Conservation (phyloP, 768 basidiomycete genomes). For the Leccinum broughii region DNA sequence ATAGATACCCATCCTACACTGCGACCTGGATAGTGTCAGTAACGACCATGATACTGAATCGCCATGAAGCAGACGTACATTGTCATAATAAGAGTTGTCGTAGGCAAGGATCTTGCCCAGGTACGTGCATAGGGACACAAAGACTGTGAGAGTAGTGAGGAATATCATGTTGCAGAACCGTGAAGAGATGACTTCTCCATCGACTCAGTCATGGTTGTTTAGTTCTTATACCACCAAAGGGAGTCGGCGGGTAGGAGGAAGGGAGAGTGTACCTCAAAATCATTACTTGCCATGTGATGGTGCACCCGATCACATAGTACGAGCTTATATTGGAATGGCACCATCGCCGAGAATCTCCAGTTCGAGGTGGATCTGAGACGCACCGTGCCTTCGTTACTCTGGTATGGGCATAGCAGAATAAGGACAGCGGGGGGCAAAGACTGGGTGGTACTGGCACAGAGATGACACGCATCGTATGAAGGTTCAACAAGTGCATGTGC, state of each 20-base stretch:
- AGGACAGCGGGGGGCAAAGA: background rate
- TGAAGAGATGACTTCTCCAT: slow-evolving; percentile 2
- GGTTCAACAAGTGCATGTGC: slow-evolving; percentile 13
- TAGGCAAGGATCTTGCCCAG: slow-evolving; percentile 40
- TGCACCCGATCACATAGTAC: slow-evolving; percentile 5
- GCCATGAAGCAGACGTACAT: slow-evolving; percentile 41
- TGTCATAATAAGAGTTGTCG: slow-evolving; percentile 61
- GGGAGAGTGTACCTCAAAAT: slow-evolving; percentile 1
- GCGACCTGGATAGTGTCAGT: slow-evolving; percentile 43
- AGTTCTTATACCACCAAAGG: slow-evolving; percentile 22
- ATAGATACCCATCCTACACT: no score
- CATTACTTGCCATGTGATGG: slow-evolving; percentile 13
- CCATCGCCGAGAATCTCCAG: slow-evolving; percentile 8
- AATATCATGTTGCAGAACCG: slow-evolving; percentile 13
- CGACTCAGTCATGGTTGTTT: background rate
- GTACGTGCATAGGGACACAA: slow-evolving; percentile 8
- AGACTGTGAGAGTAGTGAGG: slow-evolving; percentile 1
- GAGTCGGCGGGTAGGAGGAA: background rate
- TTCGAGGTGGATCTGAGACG: slow-evolving; percentile 1
- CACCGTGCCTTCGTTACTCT: slow-evolving; percentile 9
- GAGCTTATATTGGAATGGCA: slow-evolving; percentile 16
- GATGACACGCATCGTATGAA: slow-evolving; percentile 1
- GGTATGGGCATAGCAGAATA: slow-evolving; percentile 9
- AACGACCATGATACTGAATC: background rate
- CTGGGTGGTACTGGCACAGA: slow-evolving; percentile 1